Evolutionary conservation across 768 basidiomycete genomes (phyloP).

Genomic region (Macrolepiota fuliginosa): DNA sequence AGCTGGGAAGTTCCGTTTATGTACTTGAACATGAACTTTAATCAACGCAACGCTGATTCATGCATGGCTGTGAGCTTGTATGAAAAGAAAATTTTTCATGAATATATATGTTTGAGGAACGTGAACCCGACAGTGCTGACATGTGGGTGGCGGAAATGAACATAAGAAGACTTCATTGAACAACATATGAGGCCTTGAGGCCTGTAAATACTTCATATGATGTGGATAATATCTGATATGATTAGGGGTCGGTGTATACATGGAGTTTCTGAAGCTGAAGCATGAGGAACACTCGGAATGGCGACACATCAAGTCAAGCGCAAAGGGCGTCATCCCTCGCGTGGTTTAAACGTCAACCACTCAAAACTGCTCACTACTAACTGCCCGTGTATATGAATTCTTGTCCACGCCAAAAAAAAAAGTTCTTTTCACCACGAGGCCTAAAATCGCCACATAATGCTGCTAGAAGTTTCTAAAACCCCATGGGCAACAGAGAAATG

Average conservation of each 20-base stretch:
- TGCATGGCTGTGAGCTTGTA: not conserved
- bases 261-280: not conserved
- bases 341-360: not conserved
- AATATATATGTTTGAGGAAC: not conserved
- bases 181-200: not conserved
- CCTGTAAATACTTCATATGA: not conserved
- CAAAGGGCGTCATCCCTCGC: not conserved
- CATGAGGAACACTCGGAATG: not conserved
- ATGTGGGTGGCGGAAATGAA: not conserved
- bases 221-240: not conserved
- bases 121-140: not conserved
- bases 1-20: not conserved
- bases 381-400: not conserved
- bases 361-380: too few species aligned
- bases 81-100: not conserved
- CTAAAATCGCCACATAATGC: not conserved
- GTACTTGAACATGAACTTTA: not conserved
- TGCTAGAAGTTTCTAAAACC: not conserved
- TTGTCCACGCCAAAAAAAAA: not conserved
- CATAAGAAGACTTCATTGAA: not conserved
- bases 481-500: constrained; percentile 4
- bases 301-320: too few species aligned
- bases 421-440: not conserved
- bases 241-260: not conserved
- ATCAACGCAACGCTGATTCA: not conserved